These are phyloP conservation scores for Phaeotremella skinneri DNA, from an alignment of 768 basidiomycete species.

Conservation along the genomic window DNA sequence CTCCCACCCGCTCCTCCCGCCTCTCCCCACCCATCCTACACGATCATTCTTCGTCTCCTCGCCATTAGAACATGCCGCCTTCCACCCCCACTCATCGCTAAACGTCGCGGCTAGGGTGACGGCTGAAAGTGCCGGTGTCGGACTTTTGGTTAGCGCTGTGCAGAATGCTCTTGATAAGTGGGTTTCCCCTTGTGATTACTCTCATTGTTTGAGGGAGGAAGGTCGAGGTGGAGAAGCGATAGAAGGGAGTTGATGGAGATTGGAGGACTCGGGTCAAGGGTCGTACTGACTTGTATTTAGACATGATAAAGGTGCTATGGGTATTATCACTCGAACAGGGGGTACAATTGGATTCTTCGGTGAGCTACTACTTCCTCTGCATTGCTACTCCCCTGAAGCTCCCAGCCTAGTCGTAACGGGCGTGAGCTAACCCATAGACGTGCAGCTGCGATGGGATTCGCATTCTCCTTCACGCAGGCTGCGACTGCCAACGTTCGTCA, in stretches of 20 bases:
- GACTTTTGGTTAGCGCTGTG: slow-evolving; percentile 56
- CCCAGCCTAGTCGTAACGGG: background rate
- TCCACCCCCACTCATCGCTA: slow-evolving; percentile 43
- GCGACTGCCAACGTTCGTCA: slow-evolving; percentile 75
- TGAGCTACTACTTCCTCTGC: slow-evolving; percentile 52
- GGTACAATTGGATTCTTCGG: slow-evolving; percentile 89
- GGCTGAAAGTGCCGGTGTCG: slow-evolving; percentile 52
- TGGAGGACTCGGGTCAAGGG: slow-evolving; percentile 5
- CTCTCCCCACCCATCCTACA: slow-evolving; percentile 21
- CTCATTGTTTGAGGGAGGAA: background rate
- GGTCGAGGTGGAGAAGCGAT: background rate
- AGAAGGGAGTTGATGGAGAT: background rate
- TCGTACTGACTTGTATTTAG: slow-evolving; percentile 14
- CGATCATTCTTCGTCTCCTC: slow-evolving; percentile 41
- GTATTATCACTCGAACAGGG: slow-evolving; percentile 81
- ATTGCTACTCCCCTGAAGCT: slow-evolving; percentile 1
- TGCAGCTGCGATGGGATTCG: slow-evolving; percentile 81
- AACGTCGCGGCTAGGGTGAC: slow-evolving; percentile 47
- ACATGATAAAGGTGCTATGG: slow-evolving; percentile 76
- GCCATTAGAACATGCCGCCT: slow-evolving; percentile 34
- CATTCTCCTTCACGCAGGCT: slow-evolving; percentile 79
- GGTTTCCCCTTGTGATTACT: slow-evolving; percentile 7
- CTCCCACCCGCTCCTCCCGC: slow-evolving; percentile 40
- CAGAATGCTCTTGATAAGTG: slow-evolving; percentile 73
- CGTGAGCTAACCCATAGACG: background rate